phyloP scores from a whole-genome alignment of 78 protist genomes.

The Salpingoeca rosetta region DNA sequence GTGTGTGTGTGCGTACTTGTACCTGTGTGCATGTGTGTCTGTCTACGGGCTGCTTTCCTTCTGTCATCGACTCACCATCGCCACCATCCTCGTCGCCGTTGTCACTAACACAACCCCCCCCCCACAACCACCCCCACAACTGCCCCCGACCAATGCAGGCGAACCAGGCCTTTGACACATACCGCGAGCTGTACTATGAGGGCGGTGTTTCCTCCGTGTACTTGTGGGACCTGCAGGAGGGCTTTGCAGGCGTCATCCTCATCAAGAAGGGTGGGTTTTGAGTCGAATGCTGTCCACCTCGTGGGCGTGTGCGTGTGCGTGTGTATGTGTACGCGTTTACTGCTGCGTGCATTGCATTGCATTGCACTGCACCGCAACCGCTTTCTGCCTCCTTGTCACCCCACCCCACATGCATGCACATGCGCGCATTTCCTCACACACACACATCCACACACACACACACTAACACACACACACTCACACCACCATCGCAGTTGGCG shows the following conservation, averaged over 20 bases:
- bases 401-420: conserved; percentile 2
- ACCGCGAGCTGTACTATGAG: conserved; percentile 78
- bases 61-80: no score
- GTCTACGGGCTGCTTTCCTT: no score
- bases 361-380: not conserved
- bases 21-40: no score
- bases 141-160: conserved; percentile 34
- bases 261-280: conserved; percentile 64
- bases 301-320: no score
- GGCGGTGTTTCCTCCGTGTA: conserved; percentile 85
- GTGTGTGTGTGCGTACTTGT: no score
- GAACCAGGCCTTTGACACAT: conserved; percentile 79
- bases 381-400: not conserved
- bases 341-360: no score
- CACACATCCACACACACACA: no score
- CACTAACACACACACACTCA: no score
- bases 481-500: no score
- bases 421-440: not conserved
- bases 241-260: conserved; percentile 76
- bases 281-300: not conserved
- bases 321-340: no score
- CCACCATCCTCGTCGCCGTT: no score
- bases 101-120: not conserved
- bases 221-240: conserved; percentile 84
- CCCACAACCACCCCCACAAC: no score